These are phyloP conservation scores for Saccharomyces hybrid DNA, from an alignment of 1,139 yeast species.

Conservation along the genomic window DNA sequence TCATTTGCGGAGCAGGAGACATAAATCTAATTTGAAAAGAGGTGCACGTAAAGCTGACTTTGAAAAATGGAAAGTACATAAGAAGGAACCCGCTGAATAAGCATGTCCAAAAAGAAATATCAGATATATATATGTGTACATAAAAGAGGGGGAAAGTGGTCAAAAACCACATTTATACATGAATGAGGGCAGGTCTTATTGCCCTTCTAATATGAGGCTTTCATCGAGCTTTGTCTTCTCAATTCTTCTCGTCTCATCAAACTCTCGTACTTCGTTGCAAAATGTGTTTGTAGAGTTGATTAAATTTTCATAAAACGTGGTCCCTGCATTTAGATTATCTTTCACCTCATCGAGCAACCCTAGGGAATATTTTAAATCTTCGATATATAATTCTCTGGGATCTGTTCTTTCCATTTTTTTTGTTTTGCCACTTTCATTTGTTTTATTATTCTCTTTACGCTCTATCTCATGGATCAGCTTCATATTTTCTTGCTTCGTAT, in stretches of 20 bases:
- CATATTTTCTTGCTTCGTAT: slow-evolving; percentile 36
- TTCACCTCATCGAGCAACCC: slow-evolving; percentile 33
- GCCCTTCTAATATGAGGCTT: background rate
- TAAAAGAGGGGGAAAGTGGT: background rate
- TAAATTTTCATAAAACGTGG: slow-evolving; percentile 61
- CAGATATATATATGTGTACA: background rate
- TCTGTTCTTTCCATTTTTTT: slow-evolving; percentile 12
- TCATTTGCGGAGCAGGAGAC: slow-evolving; percentile 64
- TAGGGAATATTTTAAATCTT: slow-evolving; percentile 21
- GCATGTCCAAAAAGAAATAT: slow-evolving; percentile 1
- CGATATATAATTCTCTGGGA: slow-evolving; percentile 19
- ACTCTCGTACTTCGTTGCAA: slow-evolving; percentile 3
- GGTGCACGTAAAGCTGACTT: slow-evolving; percentile 39
- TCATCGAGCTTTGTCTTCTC: background rate
- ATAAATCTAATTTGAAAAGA: slow-evolving; percentile 39
- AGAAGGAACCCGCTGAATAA: slow-evolving; percentile 4
- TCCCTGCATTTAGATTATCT: slow-evolving; percentile 60
- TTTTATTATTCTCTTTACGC: slow-evolving; percentile 5
- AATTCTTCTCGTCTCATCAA: slow-evolving; percentile 6
- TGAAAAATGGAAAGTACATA: slow-evolving; percentile 34
- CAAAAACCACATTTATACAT: background rate
- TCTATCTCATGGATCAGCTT: slow-evolving; percentile 41
- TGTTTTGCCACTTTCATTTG: background rate
- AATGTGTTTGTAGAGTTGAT: slow-evolving; percentile 32
- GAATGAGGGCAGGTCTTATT: background rate